Percentiles rank a stretch among this genome's conserved stretches.
These are phyloP conservation scores for Phlegmacium glaucopus DNA, from an alignment of 768 basidiomycete species.

Conservation along the genomic window DNA sequence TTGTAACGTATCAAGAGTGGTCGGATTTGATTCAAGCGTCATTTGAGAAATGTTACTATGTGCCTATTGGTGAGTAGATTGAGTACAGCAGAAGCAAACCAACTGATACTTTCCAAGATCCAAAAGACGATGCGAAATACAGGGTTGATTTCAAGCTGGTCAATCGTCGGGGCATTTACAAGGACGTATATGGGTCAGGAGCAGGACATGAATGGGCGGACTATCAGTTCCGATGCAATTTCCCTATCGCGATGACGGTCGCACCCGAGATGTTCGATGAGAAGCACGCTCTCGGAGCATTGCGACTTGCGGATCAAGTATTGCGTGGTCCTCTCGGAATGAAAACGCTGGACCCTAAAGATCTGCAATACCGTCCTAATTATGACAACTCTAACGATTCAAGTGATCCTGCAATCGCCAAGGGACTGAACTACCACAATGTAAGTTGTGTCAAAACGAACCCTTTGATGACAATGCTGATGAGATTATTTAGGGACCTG, in stretches of 20 bases:
- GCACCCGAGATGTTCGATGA: constrained; percentile 93
- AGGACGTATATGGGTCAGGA: constrained; percentile 94
- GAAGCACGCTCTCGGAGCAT: constrained; percentile 72
- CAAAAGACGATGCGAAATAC: constrained; percentile 67
- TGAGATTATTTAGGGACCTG: constrained; percentile 62
- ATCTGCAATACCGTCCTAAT: constrained; percentile 84
- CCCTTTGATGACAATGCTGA: constrained; percentile 4
- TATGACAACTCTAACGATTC: constrained; percentile 96
- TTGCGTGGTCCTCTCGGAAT: constrained; percentile 91
- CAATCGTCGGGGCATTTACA: constrained; percentile 94
- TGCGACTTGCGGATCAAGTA: constrained; percentile 75
- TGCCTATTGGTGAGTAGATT: constrained; percentile 66
- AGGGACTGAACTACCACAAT: constrained; percentile 94
- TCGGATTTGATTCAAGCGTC: constrained; percentile 74
- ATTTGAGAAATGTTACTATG: constrained; percentile 90
- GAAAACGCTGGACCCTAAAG: constrained; percentile 89
- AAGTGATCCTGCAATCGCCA: constrained; percentile 77
- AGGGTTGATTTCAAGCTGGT: constrained; percentile 66
- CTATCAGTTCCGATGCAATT: constrained; percentile 93
- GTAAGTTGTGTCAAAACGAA: constrained; percentile 35
- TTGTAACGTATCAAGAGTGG: constrained; percentile 93
- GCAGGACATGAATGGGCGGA: constrained; percentile 91
- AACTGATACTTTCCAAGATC: constrained; percentile 42
- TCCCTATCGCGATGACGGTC: constrained; percentile 94
- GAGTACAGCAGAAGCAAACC: constrained; percentile 1